phyloP scores from a whole-genome alignment of 2,329 filamentous ascomycete genomes.

The Fusarium circinatum region DNA sequence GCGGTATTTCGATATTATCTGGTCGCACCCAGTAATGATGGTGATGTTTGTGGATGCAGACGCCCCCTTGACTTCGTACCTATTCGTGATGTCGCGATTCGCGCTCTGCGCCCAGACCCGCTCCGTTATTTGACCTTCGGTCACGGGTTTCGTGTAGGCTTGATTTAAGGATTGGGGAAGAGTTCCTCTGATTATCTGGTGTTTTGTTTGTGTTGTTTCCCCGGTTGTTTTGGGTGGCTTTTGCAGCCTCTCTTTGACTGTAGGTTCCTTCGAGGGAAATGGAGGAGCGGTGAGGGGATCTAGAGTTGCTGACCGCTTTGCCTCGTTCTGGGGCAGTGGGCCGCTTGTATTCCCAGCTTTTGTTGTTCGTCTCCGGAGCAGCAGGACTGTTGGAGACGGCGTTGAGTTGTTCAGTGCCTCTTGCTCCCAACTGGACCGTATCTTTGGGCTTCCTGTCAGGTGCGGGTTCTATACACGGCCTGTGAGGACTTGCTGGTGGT shows the following conservation, averaged over 20 bases:
- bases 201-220: conserved; percentile 31
- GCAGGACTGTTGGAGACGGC: background rate
- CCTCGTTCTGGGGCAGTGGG: conserved; percentile 4
- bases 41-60: conserved; percentile 69
- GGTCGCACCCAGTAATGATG: conserved; percentile 69
- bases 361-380: background rate
- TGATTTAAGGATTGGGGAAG: conserved; percentile 15
- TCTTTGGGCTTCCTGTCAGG: background rate
- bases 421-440: background rate
- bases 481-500: background rate
- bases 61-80: conserved; percentile 35
- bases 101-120: conserved; percentile 37
- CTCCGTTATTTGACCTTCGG: conserved; percentile 7
- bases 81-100: conserved; percentile 38
- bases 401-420: background rate
- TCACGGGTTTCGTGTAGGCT: conserved; percentile 9
- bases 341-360: conserved; percentile 2
- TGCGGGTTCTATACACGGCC: conserved; percentile 24
- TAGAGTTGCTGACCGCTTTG: conserved; percentile 4
- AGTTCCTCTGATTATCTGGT: conserved; percentile 12
- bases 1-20: conserved; percentile 33
- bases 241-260: background rate
- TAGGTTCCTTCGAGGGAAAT: background rate
- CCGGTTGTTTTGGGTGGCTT: conserved; percentile 6
- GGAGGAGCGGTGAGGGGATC: conserved; percentile 3